Percentiles rank a stretch among this genome's conserved stretches.
phyloP scores from a whole-genome alignment of 2,329 filamentous ascomycete species.

The Fusarium albosuccineum region DNA sequence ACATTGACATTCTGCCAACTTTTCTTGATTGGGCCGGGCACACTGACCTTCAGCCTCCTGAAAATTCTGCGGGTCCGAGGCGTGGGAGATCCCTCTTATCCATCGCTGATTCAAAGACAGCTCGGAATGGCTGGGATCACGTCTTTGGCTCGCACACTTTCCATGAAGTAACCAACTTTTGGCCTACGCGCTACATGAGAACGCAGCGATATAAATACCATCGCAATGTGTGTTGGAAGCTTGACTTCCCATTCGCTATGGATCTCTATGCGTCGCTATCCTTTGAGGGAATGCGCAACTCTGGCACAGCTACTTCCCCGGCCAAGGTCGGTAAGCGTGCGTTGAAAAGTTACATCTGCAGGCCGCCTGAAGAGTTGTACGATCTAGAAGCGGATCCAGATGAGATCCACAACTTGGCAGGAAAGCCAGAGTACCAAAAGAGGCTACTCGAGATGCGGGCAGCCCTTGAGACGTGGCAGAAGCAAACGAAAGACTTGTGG shows the following conservation, averaged over 20 bases:
- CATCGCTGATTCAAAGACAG: constrained; percentile 45
- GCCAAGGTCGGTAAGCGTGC: constrained; percentile 53
- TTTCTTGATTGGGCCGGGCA: constrained; percentile 56
- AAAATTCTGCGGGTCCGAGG: constrained; percentile 23
- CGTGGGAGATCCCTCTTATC: constrained; percentile 56
- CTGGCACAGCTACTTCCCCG: constrained; percentile 16
- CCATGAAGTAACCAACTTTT: constrained; percentile 64
- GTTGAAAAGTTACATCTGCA: constrained; percentile 58
- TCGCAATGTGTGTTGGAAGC: constrained; percentile 61
- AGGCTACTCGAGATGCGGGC: constrained; percentile 49
- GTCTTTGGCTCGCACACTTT: constrained; percentile 66
- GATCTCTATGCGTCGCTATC: constrained; percentile 60
- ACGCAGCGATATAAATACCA: constrained; percentile 61
- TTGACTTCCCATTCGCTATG: constrained; percentile 63
- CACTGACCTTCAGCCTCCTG: constrained; percentile 17
- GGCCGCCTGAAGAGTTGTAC: constrained; percentile 61
- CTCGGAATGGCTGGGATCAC: constrained; percentile 47
- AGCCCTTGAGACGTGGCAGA: constrained; percentile 48
- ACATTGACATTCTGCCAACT: constrained; percentile 61
- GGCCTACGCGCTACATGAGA: constrained; percentile 62
- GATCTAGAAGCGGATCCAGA: constrained; percentile 59
- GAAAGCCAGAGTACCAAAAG: constrained; percentile 42
- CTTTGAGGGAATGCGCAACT: constrained; percentile 60
- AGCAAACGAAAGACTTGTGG: constrained; percentile 46
- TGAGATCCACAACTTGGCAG: constrained; percentile 59